Base-by-base conservation (phyloP, 495 filamentous ascomycete species). In the Lasiosphaeriaceae sp. region DNA sequence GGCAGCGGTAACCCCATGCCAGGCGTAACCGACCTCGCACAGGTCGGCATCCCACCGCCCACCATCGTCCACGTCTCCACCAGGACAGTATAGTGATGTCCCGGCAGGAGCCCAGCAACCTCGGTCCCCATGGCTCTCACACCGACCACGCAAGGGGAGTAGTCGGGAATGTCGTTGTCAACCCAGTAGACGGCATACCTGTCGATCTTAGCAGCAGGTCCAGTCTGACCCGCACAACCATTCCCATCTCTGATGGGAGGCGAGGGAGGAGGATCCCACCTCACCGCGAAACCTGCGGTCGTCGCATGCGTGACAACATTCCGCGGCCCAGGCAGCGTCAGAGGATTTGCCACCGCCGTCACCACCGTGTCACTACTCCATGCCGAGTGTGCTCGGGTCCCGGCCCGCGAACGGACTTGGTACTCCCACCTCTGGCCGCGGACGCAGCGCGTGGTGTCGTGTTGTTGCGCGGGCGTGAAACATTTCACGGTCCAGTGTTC, bases 51-150 rank as follows among this genome's bases (percentile, higher is more conserved):
- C 2, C 64, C 58, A 9, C 54, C 50, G 11, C 64, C 61, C 0
- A 43, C 55, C 16, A 3, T 47, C 1, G 52, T 63, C 64, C 64
- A 67, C 1, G 64, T 60, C 47, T 55, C 53, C 3, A 67, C 48
- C 11, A 37, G 24, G 22, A 67, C 41, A 11, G 3, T 41, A 21
- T 64, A 59, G 1, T 52, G 43, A 21, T 67, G 61, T 8, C 65
- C 65, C 0, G 24, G 17, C 2, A 39, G 19, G 3, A 67, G 51
- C 12, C 59, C 61, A 1, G 2, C 35, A 1, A 67, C 9, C 21
- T 50, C 48, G 0, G 50, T 56, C 2, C 16, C 29, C 0, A 14
- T 37, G 0, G 45, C 61, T 16, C 39, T 44, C 21, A 59, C 55
- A 0, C 64, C 64, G 3, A 56, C 35, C 0, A 41, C 46, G 6